Evolutionary conservation across 768 basidiomycete genomes (phyloP).

Genomic region (Tulasnella sp.): DNA sequence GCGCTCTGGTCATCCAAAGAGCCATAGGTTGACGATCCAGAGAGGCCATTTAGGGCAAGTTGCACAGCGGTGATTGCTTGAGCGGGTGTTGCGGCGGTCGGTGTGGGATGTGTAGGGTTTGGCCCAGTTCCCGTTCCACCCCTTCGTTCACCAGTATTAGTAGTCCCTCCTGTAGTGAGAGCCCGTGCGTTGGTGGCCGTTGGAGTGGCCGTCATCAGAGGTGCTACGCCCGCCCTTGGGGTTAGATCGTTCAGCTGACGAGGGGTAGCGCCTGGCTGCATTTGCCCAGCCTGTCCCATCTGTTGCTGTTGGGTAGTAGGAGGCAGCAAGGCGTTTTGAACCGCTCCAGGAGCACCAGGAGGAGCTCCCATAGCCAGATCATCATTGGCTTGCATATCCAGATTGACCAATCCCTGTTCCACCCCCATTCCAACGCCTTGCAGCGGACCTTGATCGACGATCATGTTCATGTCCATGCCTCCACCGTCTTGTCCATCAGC

Average conservation of each 20-base stretch:
- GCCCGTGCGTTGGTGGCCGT: background rate
- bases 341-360: slow-evolving; percentile 80
- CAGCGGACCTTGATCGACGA: slow-evolving; percentile 19
- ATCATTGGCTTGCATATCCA: slow-evolving; percentile 62
- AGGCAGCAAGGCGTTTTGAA: slow-evolving; percentile 28
- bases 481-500: slow-evolving; percentile 15
- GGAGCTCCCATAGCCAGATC: slow-evolving; percentile 87
- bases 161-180: background rate
- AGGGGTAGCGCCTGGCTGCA: slow-evolving; percentile 17
- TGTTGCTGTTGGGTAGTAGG: slow-evolving; percentile 28
- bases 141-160: background rate
- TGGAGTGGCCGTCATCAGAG: slow-evolving; percentile 5
- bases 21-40: slow-evolving; percentile 1
- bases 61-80: slow-evolving; percentile 14
- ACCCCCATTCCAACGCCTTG: slow-evolving; percentile 23
- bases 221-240: slow-evolving; percentile 5
- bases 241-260: slow-evolving; percentile 9
- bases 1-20: slow-evolving; percentile 10
- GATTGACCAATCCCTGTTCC: slow-evolving; percentile 65
- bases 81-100: slow-evolving; percentile 9
- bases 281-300: slow-evolving; percentile 32
- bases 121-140: background rate
- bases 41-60: slow-evolving; percentile 13
- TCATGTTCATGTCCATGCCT: slow-evolving; percentile 24
- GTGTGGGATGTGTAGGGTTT: slow-evolving; percentile 4